phyloP scores from a whole-genome alignment of 108 stramenopile genomes.

The Chaetoceros tenuissimus region DNA sequence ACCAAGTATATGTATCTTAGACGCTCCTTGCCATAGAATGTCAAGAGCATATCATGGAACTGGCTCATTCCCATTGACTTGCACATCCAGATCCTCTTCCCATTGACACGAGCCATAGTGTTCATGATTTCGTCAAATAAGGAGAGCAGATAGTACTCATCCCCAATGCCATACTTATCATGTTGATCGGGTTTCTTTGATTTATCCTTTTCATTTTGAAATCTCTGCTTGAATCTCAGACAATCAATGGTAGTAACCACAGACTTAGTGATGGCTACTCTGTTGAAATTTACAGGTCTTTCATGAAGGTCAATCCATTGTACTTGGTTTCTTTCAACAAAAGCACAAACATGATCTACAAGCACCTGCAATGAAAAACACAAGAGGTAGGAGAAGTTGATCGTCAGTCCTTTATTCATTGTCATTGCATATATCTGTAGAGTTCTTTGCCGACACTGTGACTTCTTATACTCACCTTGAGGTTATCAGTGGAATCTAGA shows the following conservation, averaged over 20 bases:
- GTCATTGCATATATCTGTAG: no score
- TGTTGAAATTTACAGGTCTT: conserved; percentile 10
- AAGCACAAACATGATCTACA: conserved; percentile 30
- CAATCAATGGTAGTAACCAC: no score
- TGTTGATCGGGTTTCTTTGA: no score
- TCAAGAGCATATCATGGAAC: conserved; percentile 17
- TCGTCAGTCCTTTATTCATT: no score
- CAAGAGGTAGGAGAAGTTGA: no score
- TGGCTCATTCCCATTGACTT: conserved; percentile 31
- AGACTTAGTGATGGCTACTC: conserved; percentile 1
- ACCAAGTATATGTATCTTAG: conserved; percentile 29
- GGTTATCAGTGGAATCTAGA: no score
- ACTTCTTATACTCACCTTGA: no score
- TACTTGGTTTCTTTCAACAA: conserved; percentile 34
- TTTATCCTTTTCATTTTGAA: no score
- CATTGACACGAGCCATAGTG: conserved; percentile 15
- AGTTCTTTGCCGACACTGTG: no score
- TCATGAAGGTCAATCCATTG: conserved; percentile 23
- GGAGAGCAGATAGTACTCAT: conserved; percentile 16
- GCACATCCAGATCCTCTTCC: conserved; percentile 26
- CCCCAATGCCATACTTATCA: conserved; percentile 3
- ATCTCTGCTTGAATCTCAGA: no score
- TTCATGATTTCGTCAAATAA: conserved; percentile 28
- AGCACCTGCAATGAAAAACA: no score
- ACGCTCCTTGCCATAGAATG: conserved; percentile 22